Conservation (phyloP, 2,329 filamentous ascomycete genomes). For the Magnaporthiopsis rhizophila region DNA sequence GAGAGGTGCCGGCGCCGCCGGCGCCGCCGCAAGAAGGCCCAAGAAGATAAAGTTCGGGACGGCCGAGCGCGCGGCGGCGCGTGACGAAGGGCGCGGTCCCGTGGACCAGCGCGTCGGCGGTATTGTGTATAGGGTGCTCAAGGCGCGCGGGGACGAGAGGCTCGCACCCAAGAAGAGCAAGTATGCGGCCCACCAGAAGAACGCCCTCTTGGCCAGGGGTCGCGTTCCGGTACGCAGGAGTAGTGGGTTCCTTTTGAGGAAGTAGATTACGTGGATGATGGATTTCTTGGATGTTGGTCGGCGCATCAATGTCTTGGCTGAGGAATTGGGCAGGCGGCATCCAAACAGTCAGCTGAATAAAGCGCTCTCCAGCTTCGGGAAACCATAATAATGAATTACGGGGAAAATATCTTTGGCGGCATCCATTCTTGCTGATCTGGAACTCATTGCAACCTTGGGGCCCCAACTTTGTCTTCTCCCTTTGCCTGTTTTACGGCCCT, state of each 20-base stretch:
- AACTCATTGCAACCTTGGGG: background rate
- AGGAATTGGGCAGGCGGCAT: too few species aligned
- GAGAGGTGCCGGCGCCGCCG: conserved; percentile 3
- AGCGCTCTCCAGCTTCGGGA: too few species aligned
- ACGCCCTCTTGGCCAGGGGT: conserved; percentile 36
- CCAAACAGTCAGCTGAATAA: too few species aligned
- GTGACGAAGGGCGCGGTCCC: background rate
- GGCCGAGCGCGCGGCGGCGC: conserved; percentile 23
- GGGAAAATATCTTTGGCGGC: too few species aligned
- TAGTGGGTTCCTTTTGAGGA: conserved; percentile 38
- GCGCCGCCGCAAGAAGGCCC: conserved; percentile 16
- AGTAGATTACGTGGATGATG: conserved; percentile 7
- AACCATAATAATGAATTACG: too few species aligned
- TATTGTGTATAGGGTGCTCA: conserved; percentile 45
- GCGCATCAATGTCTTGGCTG: too few species aligned
- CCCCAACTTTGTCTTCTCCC: background rate
- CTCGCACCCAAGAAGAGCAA: conserved; percentile 41
- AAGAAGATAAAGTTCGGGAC: conserved; percentile 38
- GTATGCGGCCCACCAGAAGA: conserved; percentile 32
- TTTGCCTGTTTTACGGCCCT: background rate
- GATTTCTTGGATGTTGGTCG: background rate
- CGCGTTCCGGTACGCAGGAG: conserved; percentile 26
- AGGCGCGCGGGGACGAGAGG: conserved; percentile 32
- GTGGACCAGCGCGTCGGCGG: conserved; percentile 42
- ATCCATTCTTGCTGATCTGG: too few species aligned